Conservation (phyloP, 768 basidiomycete species). For the Mycena haematopus region DNA sequence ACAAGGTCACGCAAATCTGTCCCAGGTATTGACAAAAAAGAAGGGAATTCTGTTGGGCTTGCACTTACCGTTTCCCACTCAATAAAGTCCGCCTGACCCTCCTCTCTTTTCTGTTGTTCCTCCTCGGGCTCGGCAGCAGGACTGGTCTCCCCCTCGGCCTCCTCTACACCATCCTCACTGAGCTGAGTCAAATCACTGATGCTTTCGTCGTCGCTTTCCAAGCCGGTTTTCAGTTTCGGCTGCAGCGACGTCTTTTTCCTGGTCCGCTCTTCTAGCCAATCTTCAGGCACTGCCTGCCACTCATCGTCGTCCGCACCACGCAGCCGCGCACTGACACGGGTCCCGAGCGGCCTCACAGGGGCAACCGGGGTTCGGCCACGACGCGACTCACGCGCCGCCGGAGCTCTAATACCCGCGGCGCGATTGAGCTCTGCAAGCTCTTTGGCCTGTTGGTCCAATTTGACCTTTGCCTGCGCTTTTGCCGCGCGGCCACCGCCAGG, state of each 20-base stretch:
- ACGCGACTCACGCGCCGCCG: conserved; percentile 23
- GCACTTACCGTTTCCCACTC: conserved; percentile 91
- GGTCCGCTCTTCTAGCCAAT: conserved; percentile 54
- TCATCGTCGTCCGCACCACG: conserved; percentile 64
- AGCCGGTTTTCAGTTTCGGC: conserved; percentile 52
- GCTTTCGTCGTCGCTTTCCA: conserved; percentile 67
- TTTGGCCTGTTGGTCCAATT: conserved; percentile 71
- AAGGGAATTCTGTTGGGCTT: neutral
- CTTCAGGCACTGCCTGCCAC: conserved; percentile 83
- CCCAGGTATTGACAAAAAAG: conserved; percentile 6
- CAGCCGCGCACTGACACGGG: conserved; percentile 70
- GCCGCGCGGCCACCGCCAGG: conserved; percentile 63
- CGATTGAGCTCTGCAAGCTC: conserved; percentile 69
- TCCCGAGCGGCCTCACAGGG: conserved; percentile 52
- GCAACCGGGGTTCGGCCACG: conserved; percentile 18
- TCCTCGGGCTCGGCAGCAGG: conserved; percentile 17
- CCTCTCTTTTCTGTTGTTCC: conserved; percentile 28
- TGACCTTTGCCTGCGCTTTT: conserved; percentile 73
- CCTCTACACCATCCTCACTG: conserved; percentile 51
- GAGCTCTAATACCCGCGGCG: conserved; percentile 42
- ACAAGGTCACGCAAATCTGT: conserved; percentile 82
- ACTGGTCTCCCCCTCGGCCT: conserved; percentile 17
- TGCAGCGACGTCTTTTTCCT: conserved; percentile 23
- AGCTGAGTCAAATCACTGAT: conserved; percentile 80
- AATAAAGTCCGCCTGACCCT: conserved; percentile 54